Evolutionary conservation across 2,329 filamentous ascomycete species (phyloP).

Genomic region (Fusarium keratoplasticum): DNA sequence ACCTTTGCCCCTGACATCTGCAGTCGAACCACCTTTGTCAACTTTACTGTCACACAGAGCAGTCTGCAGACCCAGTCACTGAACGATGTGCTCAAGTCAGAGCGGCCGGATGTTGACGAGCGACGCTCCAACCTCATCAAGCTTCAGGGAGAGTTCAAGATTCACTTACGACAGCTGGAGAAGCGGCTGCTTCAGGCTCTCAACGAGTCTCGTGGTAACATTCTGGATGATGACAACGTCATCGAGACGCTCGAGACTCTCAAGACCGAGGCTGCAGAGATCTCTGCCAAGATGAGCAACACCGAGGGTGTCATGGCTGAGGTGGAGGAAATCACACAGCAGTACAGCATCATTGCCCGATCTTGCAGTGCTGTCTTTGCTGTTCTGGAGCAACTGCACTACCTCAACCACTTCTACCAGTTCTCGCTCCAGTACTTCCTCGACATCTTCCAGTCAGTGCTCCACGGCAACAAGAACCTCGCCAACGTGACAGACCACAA

Average conservation of each 20-base stretch:
- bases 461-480: conserved; percentile 82
- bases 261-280: conserved; percentile 97
- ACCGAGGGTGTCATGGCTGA: conserved; percentile 99
- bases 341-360: conserved; percentile 92
- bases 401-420: conserved; percentile 99
- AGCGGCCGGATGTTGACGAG: conserved; percentile 97
- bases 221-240: conserved; percentile 97
- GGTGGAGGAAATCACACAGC: conserved; percentile 93
- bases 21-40: conserved; percentile 98
- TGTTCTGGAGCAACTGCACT: conserved; percentile 95
- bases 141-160: conserved; percentile 97
- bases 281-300: conserved; percentile 94
- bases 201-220: conserved; percentile 97
- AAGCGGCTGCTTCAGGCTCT: conserved; percentile 93
- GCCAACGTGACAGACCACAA: conserved; percentile 79
- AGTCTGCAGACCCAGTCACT: conserved; percentile 98
- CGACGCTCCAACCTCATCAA: conserved; percentile 97
- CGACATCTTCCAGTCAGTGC: conserved; percentile 94
- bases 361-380: conserved; percentile 98
- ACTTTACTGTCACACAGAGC: conserved; percentile 99
- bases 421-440: conserved; percentile 99
- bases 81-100: conserved; percentile 96
- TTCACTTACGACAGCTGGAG: conserved; percentile 95
- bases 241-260: conserved; percentile 97
- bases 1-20: conserved; percentile 97